Evolutionary conservation across 768 basidiomycete genomes (phyloP).

Genomic region (Hericium coralloides): DNA sequence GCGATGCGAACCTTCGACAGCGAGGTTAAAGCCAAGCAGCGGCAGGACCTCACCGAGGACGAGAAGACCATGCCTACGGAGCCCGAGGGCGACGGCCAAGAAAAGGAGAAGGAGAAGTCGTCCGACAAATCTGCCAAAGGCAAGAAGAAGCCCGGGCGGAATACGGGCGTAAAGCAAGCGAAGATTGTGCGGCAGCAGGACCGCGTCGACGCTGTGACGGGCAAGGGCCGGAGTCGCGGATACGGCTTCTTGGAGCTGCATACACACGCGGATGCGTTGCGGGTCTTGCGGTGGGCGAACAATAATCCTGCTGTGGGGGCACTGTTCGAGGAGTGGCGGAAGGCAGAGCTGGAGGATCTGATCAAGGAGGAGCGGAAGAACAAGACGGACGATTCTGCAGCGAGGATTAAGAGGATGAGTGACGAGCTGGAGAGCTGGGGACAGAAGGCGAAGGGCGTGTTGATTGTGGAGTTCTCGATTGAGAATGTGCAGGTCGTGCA

Average conservation of each 20-base stretch:
- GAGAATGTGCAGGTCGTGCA: constrained; percentile 90
- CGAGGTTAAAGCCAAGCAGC: constrained; percentile 57
- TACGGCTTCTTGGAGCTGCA: constrained; percentile 94
- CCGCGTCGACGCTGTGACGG: constrained; percentile 81
- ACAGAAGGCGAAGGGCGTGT: constrained; percentile 35
- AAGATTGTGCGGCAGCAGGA: constrained; percentile 90
- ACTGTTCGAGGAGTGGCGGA: constrained; percentile 80
- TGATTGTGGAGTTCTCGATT: constrained; percentile 94
- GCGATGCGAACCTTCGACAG: constrained; percentile 70
- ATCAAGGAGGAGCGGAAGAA: constrained; percentile 45
- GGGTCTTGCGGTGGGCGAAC: constrained; percentile 90
- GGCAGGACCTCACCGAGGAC: constrained; percentile 58
- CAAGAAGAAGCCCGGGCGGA: constrained; percentile 21
- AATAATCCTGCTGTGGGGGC: constrained; percentile 62
- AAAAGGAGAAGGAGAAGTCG: constrained; percentile 15
- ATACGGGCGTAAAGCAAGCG: constrained; percentile 66
- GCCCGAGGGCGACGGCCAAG: constrained; percentile 19
- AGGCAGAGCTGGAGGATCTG: constrained; percentile 59
- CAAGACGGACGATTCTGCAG: constrained; percentile 41
- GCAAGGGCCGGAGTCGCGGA: constrained; percentile 82
- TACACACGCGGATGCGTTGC: constrained; percentile 81
- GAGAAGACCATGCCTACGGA: constrained; percentile 48
- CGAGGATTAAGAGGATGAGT: constrained; percentile 51
- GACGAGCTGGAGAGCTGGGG: constrained; percentile 33
- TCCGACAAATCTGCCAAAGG: constrained; percentile 20